Conservation (phyloP, 2,329 filamentous ascomycete species). For the Aspergillus sp. region DNA sequence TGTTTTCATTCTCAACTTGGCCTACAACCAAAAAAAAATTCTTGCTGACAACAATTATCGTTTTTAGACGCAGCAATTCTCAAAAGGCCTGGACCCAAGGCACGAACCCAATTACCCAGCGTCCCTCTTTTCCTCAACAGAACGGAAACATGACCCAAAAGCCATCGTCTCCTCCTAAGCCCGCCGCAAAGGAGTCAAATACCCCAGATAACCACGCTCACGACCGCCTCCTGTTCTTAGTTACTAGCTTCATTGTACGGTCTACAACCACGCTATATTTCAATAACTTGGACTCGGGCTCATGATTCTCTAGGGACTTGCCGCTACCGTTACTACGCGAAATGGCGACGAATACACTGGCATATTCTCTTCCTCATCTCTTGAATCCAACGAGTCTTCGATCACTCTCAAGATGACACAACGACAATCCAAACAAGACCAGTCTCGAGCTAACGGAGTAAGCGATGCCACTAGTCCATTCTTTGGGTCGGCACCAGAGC, state of each 20-base stretch:
- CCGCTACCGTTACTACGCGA: conserved; percentile 56
- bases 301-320: conserved; percentile 50
- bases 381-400: conserved; percentile 53
- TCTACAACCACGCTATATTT: not conserved
- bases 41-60: conserved; percentile 8
- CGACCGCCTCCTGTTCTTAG: conserved; percentile 59
- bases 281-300: conserved; percentile 12
- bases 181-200: conserved; percentile 49
- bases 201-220: conserved; percentile 59
- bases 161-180: conserved; percentile 38
- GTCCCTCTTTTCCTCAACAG: conserved; percentile 48
- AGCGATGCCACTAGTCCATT: conserved; percentile 41
- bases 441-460: conserved; percentile 42
- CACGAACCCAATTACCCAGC: conserved; percentile 62
- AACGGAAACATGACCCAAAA: conserved; percentile 56
- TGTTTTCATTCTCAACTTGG: not conserved
- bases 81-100: conserved; percentile 63
- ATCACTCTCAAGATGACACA: conserved; percentile 68
- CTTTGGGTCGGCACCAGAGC: conserved; percentile 45
- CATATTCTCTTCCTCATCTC: conserved; percentile 57
- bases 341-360: conserved; percentile 62
- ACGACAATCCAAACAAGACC: conserved; percentile 42
- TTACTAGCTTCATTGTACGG: conserved; percentile 60
- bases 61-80: conserved; percentile 50
- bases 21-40: not conserved